Evolutionary conservation across 2,329 filamentous ascomycete genomes (phyloP).

Genomic region (Paracoccidioides brasiliensis): DNA sequence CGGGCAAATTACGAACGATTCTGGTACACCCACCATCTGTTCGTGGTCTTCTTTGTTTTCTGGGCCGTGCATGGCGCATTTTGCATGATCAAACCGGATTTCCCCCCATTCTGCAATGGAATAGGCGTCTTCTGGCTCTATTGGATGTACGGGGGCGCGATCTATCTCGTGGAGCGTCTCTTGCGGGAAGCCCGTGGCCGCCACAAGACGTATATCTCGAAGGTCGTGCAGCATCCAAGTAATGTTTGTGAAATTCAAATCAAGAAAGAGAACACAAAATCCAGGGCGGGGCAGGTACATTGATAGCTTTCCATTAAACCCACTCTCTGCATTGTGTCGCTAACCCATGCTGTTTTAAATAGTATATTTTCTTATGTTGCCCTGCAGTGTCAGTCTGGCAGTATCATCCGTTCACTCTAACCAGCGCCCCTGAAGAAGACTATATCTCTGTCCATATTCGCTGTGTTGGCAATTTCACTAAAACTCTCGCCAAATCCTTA

Average conservation of each 20-base stretch:
- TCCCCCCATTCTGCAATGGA: constrained; percentile 56
- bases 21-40: constrained; percentile 84
- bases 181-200: constrained; percentile 65
- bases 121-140: constrained; percentile 80
- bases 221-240: constrained; percentile 79
- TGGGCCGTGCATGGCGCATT: constrained; percentile 83
- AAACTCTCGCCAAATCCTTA: constrained; percentile 52
- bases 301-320: neutral
- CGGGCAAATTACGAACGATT: constrained; percentile 78
- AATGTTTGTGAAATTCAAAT: constrained; percentile 86
- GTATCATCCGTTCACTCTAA: constrained; percentile 78
- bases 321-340: neutral
- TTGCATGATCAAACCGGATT: constrained; percentile 80
- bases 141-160: constrained; percentile 73
- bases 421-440: constrained; percentile 76
- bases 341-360: constrained; percentile 8
- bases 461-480: constrained; percentile 72
- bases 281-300: constrained; percentile 53
- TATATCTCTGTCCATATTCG: constrained; percentile 81
- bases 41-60: constrained; percentile 78
- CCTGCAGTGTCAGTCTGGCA: constrained; percentile 78
- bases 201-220: constrained; percentile 76
- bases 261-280: constrained; percentile 78
- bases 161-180: constrained; percentile 67
- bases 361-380: constrained; percentile 81